phyloP scores from a whole-genome alignment of 129 eudicot genomes.

The Chrysanthemum makinoi region DNA sequence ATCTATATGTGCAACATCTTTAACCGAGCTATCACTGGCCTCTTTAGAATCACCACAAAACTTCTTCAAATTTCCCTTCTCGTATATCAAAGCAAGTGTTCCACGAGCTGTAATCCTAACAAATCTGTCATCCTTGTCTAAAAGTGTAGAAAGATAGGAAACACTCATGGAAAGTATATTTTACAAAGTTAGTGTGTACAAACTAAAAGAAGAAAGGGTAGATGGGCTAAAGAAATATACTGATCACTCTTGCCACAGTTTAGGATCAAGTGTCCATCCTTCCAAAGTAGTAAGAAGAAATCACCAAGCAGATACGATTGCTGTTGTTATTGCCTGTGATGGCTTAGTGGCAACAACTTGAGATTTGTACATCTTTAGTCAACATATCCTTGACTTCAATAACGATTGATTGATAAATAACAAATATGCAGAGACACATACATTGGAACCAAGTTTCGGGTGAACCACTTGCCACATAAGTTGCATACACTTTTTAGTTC shows the following conservation, averaged over 20 bases:
- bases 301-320: constrained; percentile 84
- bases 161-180: not conserved
- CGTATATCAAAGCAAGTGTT: constrained; percentile 76
- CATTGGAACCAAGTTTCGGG: constrained; percentile 90
- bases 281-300: constrained; percentile 66
- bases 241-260: constrained; percentile 73
- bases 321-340: constrained; percentile 55
- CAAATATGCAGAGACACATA: constrained; percentile 30
- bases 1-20: constrained; percentile 43
- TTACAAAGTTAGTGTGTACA: not conserved
- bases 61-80: constrained; percentile 62
- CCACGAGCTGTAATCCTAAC: constrained; percentile 88
- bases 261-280: constrained; percentile 46
- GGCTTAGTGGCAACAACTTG: constrained; percentile 81
- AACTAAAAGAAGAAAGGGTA: not conserved
- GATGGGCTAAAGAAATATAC: constrained; percentile 19
- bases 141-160: constrained; percentile 42
- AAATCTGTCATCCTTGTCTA: constrained; percentile 84
- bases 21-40: constrained; percentile 34
- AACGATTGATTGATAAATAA: not conserved
- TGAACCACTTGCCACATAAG: constrained; percentile 92
- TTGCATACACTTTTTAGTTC: constrained; percentile 85
- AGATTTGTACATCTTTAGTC: constrained; percentile 1
- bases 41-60: constrained; percentile 48
- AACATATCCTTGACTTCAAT: not conserved